phyloP scores from a whole-genome alignment of 31 red algal genomes.

The Odonthalia washingtoniensis region DNA sequence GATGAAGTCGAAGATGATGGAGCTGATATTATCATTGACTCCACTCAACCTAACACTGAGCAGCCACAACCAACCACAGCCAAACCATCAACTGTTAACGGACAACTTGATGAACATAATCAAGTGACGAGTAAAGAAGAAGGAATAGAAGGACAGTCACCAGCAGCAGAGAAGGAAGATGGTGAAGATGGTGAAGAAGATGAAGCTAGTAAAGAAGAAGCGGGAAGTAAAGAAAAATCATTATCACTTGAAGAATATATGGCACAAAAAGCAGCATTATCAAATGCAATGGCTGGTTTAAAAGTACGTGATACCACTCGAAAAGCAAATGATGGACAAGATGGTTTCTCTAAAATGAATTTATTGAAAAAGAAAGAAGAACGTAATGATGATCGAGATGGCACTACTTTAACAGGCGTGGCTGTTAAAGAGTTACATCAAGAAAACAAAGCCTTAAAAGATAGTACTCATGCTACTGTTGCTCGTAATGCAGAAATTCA shows the following conservation, averaged over 20 bases:
- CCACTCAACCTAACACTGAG: too few species aligned
- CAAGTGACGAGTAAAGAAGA: background rate
- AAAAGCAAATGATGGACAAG: slow-evolving; percentile 50
- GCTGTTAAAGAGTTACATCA: slow-evolving; percentile 53
- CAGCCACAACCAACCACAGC: background rate
- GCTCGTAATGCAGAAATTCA: slow-evolving; percentile 70
- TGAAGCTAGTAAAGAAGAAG: background rate
- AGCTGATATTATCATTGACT: background rate
- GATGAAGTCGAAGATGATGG: slow-evolving; percentile 67
- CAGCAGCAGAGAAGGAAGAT: background rate
- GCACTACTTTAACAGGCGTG: slow-evolving; percentile 45
- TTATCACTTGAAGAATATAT: slow-evolving; percentile 64
- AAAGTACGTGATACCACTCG: slow-evolving; percentile 36
- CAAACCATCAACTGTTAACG: background rate
- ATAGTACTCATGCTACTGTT: slow-evolving; percentile 64
- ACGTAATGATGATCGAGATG: slow-evolving; percentile 22
- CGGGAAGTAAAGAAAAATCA: slow-evolving; percentile 42
- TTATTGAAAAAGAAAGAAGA: slow-evolving; percentile 53
- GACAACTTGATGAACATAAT: too few species aligned
- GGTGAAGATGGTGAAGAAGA: background rate
- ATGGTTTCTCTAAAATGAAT: slow-evolving; percentile 60
- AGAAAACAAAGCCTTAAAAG: slow-evolving; percentile 52
- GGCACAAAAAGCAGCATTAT: slow-evolving; percentile 62
- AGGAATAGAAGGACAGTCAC: background rate
- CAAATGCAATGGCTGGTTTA: slow-evolving; percentile 42